phyloP scores from a whole-genome alignment of 139 green algal genomes.

The Coelastrella sp. region DNA sequence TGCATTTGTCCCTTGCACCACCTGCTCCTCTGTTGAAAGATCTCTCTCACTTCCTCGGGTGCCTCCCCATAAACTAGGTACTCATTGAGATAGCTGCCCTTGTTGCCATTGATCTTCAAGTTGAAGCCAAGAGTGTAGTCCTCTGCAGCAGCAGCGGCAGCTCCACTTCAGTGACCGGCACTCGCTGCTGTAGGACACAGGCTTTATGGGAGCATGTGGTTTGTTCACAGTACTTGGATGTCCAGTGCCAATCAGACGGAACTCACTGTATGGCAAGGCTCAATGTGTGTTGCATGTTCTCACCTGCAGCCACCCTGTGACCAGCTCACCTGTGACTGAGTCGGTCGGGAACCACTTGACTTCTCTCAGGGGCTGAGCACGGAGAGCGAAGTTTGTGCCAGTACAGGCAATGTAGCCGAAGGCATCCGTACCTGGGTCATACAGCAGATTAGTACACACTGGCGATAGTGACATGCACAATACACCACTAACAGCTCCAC shows the following conservation, averaged over 20 bases:
- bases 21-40: slow-evolving; percentile 84
- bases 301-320: neutral
- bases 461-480: too few species aligned
- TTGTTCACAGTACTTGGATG: too few species aligned
- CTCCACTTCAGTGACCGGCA: slow-evolving; percentile 3
- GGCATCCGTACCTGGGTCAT: neutral
- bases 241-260: too few species aligned
- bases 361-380: slow-evolving; percentile 55
- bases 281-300: too few species aligned
- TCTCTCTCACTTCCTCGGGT: slow-evolving; percentile 79
- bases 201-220: too few species aligned
- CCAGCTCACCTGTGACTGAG: slow-evolving; percentile 64
- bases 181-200: slow-evolving; percentile 64
- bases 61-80: slow-evolving; percentile 69
- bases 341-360: slow-evolving; percentile 76
- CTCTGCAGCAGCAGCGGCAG: slow-evolving; percentile 38
- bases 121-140: slow-evolving; percentile 57
- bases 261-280: too few species aligned
- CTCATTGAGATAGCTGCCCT: slow-evolving; percentile 31
- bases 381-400: slow-evolving; percentile 77
- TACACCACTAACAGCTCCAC: too few species aligned
- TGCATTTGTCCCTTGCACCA: slow-evolving; percentile 87
- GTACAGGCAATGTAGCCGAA: slow-evolving; percentile 60
- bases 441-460: neutral
- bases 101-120: slow-evolving; percentile 47